phyloP scores from a whole-genome alignment of 75 land plant species.

The Isoetes taiwanensis region DNA sequence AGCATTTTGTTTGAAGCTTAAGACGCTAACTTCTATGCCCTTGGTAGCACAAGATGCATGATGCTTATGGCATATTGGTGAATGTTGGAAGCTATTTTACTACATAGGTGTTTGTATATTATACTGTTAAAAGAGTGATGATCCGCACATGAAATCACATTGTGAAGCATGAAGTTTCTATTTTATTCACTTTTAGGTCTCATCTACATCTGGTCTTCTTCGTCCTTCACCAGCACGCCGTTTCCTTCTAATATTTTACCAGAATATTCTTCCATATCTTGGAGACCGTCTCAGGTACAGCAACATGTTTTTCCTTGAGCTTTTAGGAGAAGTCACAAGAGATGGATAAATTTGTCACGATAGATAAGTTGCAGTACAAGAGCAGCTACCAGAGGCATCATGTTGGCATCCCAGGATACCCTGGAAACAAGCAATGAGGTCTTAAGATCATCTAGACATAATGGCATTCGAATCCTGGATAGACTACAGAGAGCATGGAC shows the following conservation, averaged over 20 bases:
- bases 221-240: slow-evolving; percentile 87
- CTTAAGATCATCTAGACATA: background rate
- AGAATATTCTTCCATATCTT: slow-evolving; percentile 76
- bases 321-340: too few species aligned
- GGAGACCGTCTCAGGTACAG: slow-evolving; percentile 76
- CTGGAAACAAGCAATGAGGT: slow-evolving; percentile 23
- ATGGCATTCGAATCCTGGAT: background rate
- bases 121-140: too few species aligned
- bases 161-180: background rate
- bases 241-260: slow-evolving; percentile 60
- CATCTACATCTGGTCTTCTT: slow-evolving; percentile 53
- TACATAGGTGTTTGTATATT: too few species aligned
- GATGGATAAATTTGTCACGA: too few species aligned
- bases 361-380: slow-evolving; percentile 52
- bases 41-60: too few species aligned
- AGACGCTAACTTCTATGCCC: too few species aligned
- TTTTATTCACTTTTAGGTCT: slow-evolving; percentile 33
- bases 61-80: too few species aligned
- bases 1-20: too few species aligned
- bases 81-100: too few species aligned
- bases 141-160: background rate
- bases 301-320: background rate
- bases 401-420: slow-evolving; percentile 31
- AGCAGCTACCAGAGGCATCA: slow-evolving; percentile 56
- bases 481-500: background rate